Evolutionary conservation across 2,329 filamentous ascomycete genomes (phyloP).

Genomic region (Calcarisporium arbuscula): DNA sequence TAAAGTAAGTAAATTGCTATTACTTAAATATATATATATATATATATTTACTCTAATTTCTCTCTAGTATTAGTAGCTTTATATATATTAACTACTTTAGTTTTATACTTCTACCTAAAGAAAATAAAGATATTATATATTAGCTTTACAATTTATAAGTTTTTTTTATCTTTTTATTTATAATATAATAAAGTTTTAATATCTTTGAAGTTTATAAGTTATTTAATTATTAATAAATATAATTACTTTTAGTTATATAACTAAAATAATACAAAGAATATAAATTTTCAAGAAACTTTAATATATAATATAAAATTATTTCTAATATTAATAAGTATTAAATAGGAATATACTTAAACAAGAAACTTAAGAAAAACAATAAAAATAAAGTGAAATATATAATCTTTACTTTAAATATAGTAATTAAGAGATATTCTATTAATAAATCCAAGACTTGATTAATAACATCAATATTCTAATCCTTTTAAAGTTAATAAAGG

Average conservation of each 20-base stretch:
- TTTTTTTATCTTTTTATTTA: not conserved
- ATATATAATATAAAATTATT: not conserved
- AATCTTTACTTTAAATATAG: too few relatives aligned
- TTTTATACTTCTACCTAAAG: not conserved
- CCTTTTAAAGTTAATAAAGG: too few relatives aligned
- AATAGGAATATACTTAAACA: too few relatives aligned
- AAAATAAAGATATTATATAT: not conserved
- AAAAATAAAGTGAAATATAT: too few relatives aligned
- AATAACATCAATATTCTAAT: too few relatives aligned
- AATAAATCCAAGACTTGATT: too few relatives aligned
- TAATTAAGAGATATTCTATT: too few relatives aligned
- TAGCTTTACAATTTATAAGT: not conserved
- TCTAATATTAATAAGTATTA: too few relatives aligned
- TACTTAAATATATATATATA: not conserved
- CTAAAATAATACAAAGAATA: not conserved
- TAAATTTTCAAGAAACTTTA: not conserved
- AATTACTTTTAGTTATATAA: not conserved
- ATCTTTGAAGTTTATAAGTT: not conserved
- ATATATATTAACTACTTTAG: not conserved
- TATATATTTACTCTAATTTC: not conserved
- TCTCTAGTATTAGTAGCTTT: not conserved
- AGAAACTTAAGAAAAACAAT: too few relatives aligned
- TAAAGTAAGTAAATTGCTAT: not conserved
- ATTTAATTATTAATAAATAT: not conserved
- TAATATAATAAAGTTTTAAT: not conserved